phyloP scores from a whole-genome alignment of 345 rosid species.

The Murraya paniculata region DNA sequence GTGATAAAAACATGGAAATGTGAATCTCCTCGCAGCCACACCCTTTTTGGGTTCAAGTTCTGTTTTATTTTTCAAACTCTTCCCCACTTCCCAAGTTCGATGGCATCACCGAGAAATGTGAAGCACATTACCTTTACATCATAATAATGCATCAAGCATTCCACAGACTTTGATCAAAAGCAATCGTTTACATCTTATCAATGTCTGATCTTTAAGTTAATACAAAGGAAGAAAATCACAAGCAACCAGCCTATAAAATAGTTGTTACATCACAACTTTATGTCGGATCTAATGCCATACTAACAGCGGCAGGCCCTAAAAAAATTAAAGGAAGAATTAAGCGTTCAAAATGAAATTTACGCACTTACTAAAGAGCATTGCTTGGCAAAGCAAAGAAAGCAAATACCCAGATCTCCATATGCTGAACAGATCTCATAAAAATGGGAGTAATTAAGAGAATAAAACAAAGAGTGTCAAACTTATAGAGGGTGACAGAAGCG shows the following conservation, averaged over 20 bases:
- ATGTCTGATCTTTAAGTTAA: not conserved
- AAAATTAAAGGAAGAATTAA: not conserved
- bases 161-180: not conserved
- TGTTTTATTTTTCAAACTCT: not conserved
- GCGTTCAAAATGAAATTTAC: not conserved
- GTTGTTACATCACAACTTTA: not conserved
- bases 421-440: conserved; percentile 22
- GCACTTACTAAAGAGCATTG: not conserved
- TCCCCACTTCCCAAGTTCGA: not conserved
- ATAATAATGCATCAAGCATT: not conserved
- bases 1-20: not conserved
- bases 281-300: not conserved
- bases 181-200: not conserved
- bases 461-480: not conserved
- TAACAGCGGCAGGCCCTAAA: not conserved
- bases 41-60: not conserved
- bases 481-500: not conserved
- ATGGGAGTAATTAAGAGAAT: not conserved
- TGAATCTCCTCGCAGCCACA: not conserved
- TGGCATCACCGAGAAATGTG: not conserved
- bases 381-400: not conserved
- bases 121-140: not conserved
- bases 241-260: not conserved
- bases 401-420: conserved; percentile 10
- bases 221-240: not conserved